Conservation (phyloP, 2,329 filamentous ascomycete genomes). For the Fonsecaea pedrosoi region DNA sequence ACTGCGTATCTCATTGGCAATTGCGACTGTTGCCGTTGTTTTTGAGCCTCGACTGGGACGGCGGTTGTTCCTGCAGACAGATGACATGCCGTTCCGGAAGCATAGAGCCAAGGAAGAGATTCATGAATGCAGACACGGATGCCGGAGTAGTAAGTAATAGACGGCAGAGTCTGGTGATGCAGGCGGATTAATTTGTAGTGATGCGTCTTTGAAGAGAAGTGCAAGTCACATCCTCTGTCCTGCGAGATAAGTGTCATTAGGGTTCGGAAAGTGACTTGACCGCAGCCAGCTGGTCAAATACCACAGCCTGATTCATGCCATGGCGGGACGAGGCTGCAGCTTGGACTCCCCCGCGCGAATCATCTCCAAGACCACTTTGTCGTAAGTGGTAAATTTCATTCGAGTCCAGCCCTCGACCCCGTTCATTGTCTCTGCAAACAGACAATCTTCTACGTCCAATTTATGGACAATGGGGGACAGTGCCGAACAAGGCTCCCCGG, state of each 20-base stretch:
- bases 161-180: not conserved
- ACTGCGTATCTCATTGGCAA: too few relatives aligned
- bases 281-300: not conserved
- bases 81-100: not conserved
- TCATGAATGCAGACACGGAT: not conserved
- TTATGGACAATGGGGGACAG: conserved; percentile 36
- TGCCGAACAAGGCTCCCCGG: conserved; percentile 22
- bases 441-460: conserved; percentile 12
- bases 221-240: not conserved
- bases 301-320: not conserved
- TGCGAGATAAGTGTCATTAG: not conserved
- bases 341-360: conserved; percentile 8
- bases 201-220: not conserved
- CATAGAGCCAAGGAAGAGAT: not conserved
- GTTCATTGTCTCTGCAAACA: conserved; percentile 7
- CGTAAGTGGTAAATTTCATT: conserved; percentile 10
- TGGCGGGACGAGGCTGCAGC: conserved; percentile 4
- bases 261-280: not conserved
- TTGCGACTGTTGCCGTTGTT: too few relatives aligned
- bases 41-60: too few relatives aligned
- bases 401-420: conserved; percentile 1
- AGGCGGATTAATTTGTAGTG: not conserved
- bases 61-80: not conserved
- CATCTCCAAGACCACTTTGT: conserved; percentile 15
- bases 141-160: too few relatives aligned